Percentiles rank a stretch among this genome's conserved stretches.
Evolutionary conservation across 2,329 filamentous ascomycete species (phyloP).

Genomic region (Simplicillium aogashimaense): DNA sequence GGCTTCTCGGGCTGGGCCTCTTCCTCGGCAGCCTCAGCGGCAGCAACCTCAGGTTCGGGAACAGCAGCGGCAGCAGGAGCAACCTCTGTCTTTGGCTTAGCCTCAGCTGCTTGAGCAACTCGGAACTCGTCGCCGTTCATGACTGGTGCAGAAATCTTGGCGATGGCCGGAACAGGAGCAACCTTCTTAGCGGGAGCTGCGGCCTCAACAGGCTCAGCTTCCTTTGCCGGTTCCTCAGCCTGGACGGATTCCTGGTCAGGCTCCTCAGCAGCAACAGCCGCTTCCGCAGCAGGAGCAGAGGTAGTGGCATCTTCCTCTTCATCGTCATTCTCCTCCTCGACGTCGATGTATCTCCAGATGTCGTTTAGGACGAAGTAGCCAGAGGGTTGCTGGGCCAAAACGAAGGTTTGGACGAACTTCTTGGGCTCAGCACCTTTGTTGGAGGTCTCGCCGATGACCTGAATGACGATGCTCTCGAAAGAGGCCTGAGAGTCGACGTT

Average conservation of each 20-base stretch:
- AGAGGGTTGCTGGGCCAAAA: constrained; percentile 89
- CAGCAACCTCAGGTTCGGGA: constrained; percentile 30
- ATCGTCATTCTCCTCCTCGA: constrained; percentile 65
- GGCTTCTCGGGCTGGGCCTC: constrained; percentile 56
- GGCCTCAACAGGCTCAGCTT: constrained; percentile 19
- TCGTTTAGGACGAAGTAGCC: constrained; percentile 99
- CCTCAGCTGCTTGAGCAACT: constrained; percentile 16
- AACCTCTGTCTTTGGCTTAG: constrained; percentile 22
- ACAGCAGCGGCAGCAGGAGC: constrained; percentile 37
- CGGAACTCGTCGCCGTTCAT: too few species aligned
- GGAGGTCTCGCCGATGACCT: constrained; percentile 95
- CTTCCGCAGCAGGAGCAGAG: constrained; percentile 20
- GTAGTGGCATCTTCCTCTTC: constrained; percentile 31
- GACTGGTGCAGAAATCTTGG: constrained; percentile 3
- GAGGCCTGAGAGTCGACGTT: constrained; percentile 97
- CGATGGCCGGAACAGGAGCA: constrained; percentile 4
- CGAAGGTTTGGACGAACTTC: constrained; percentile 97
- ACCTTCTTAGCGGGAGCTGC: constrained; percentile 13
- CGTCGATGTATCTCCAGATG: constrained; percentile 87
- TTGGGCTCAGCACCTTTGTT: constrained; percentile 85
- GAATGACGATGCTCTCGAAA: constrained; percentile 87
- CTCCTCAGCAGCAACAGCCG: constrained; percentile 23
- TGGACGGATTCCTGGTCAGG: constrained; percentile 16
- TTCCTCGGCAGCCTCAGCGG: constrained; percentile 40
- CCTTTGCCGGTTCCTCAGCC: constrained; percentile 16